Conservation (phyloP, 257 asterid species). For the Dorcoceras hygrometricum region DNA sequence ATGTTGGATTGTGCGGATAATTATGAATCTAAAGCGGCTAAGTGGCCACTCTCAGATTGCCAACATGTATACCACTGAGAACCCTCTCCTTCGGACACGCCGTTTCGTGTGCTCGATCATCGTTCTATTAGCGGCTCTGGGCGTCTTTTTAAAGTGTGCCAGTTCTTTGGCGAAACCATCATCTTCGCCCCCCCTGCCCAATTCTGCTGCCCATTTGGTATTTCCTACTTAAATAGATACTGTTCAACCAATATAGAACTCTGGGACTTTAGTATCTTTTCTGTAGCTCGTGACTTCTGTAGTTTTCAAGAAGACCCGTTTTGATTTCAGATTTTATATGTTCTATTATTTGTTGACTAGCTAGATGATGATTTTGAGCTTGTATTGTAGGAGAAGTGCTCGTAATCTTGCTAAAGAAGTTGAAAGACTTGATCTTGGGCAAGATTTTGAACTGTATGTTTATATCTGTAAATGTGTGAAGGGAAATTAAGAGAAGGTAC, state of each 20-base stretch:
- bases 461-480: neutral
- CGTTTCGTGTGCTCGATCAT: constrained; percentile 7
- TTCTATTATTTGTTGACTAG: neutral
- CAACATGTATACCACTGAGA: constrained; percentile 19
- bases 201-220: constrained; percentile 26
- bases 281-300: neutral
- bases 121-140: constrained; percentile 1
- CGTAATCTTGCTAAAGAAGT: neutral
- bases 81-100: constrained; percentile 23
- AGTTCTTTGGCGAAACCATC: constrained; percentile 12
- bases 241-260: neutral
- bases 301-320: neutral
- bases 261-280: neutral
- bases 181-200: neutral
- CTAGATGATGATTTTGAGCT: neutral
- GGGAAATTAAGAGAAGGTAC: neutral
- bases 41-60: neutral
- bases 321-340: neutral
- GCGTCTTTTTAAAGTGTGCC: constrained; percentile 11
- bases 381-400: neutral
- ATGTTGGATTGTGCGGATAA: neutral
- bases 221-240: neutral
- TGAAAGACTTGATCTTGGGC: neutral
- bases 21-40: neutral
- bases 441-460: neutral